Base-by-base conservation (phyloP, 1,284 basidiomycete species). In the Earliella scabrosa region DNA sequence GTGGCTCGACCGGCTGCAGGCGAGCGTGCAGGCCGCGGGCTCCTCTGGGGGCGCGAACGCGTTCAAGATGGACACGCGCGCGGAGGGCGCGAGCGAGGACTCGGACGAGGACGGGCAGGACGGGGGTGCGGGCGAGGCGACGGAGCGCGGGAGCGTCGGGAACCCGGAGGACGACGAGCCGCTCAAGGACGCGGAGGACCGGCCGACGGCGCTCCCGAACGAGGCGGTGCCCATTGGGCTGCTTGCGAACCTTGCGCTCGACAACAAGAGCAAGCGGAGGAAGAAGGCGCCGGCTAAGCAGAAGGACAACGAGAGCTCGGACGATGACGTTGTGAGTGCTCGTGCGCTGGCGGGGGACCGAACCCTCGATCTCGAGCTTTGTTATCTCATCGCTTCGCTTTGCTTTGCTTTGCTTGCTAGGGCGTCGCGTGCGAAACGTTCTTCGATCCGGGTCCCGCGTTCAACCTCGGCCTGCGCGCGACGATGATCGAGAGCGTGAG, bases 351-450 rank as follows among this genome's bases (percentile, higher is more conserved):
- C n/a, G n/a, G n/a, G n/a, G n/a, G n/a, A n/a, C n/a, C n/a, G n/a
- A n/a, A n/a, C n/a, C n/a, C n/a, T n/a, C n/a, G n/a, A n/a, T n/a
- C n/a, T n/a, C n/a, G n/a, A n/a, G n/a, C n/a, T n/a, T n/a, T n/a
- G n/a, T n/a, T n/a, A n/a, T n/a, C n/a, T n/a, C n/a, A n/a, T n/a
- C n/a, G n/a, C n/a, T n/a, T n/a, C n/a, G n/a, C n/a, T n/a, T n/a
- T 35, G 6, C 5, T 31, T 16, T 18, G 21, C 23, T 23, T 24
- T 36, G 16, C 16, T 26, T 29, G n/a, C 20, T 18, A 72, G 72
- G 88, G 92, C 20, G 86, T 94, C 34, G 92, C 92, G 27, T 92
- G 90, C 66, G 87, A 86, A 69, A 84, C 81, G 49, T 95, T 90
- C 70, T 95, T 94, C 77, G 80, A 84, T 76, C 90, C 90, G 29